These are phyloP conservation scores for Emmonsia crescens DNA, from an alignment of 2,329 filamentous ascomycete genomes.

Conservation along the genomic window DNA sequence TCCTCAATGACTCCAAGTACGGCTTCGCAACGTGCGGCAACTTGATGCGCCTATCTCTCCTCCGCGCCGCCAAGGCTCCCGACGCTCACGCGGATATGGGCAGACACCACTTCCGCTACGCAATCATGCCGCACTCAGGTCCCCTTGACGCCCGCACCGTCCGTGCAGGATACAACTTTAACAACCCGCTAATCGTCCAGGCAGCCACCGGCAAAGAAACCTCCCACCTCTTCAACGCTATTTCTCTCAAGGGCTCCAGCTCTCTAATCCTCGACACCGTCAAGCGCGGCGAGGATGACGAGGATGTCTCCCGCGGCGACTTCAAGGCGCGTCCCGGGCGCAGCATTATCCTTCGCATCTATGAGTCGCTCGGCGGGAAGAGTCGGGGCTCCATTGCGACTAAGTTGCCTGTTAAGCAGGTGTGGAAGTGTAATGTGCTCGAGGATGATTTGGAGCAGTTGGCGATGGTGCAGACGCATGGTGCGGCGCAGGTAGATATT, in stretches of 20 bases:
- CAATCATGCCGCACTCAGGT: constrained; percentile 75
- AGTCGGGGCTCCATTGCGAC: constrained; percentile 60
- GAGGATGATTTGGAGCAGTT: constrained; percentile 74
- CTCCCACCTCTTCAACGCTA: constrained; percentile 37
- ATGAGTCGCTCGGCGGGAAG: constrained; percentile 78
- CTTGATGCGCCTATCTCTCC: constrained; percentile 76
- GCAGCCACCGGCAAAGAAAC: constrained; percentile 22
- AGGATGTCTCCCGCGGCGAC: constrained; percentile 50
- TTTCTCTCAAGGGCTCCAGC: constrained; percentile 55
- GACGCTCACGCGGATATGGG: constrained; percentile 95
- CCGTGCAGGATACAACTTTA: constrained; percentile 79
- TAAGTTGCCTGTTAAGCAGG: constrained; percentile 59
- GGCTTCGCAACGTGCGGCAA: constrained; percentile 86
- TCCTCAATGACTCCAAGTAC: constrained; percentile 93
- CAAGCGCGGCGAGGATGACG: constrained; percentile 86
- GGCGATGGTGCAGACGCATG: constrained; percentile 31
- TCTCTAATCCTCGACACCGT: constrained; percentile 76
- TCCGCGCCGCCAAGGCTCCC: constrained; percentile 82
- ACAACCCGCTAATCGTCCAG: constrained; percentile 60
- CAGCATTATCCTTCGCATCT: constrained; percentile 75
- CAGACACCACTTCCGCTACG: constrained; percentile 74
- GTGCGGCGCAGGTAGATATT: constrained; percentile 43
- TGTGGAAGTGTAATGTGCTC: constrained; percentile 73
- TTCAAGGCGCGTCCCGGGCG: constrained; percentile 57
- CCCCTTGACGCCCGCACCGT: constrained; percentile 62